Base-by-base conservation (phyloP, 176 grass and related monocot species). In the Coix lacrymajobi region DNA sequence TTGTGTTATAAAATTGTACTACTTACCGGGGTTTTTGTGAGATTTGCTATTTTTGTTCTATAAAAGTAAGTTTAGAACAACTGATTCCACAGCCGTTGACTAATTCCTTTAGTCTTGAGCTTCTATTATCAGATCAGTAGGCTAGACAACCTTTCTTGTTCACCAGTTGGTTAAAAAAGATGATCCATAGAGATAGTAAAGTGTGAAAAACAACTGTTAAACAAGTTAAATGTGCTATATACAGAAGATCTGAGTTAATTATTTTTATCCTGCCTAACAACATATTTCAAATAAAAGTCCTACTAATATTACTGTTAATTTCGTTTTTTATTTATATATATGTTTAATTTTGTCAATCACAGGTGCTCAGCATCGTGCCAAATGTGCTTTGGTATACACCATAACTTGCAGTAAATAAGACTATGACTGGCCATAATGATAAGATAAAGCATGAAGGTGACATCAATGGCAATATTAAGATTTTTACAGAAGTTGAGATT, bases 401-500 rank as follows among this genome's bases (percentile, higher is more conserved):
- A 14, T 1, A 56, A 20, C 20, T 52, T 69, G 4, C 13, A 69
- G 31, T 69, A 54, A 69, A 38, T 69, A 69, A 69, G 64, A 32
- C 22, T 61, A 20, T 82, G 39, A 60, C 7, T 44, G 51, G 19
- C n/a, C 51, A 61, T 31, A 29, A 62, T 33, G 51, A 33, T 22
- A 71, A 41, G 37, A 6, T 3, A 19, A 43, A 71, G 8, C 3
- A 28, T 16, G 6, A 39, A 71, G 33, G 32, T 24, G 25, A 25
- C 17, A 82, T 20, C 32, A 57, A 81, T 22, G 20, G 26, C 16
- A 19, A 46, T 19, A 45, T 73, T 32, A 82, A 31, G 38, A 24
- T 3, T 45, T 83, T 83, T 15, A 83, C 40, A 5, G 58, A 83
- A 65, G 22, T 43, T 4, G 81, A 83, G 13, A 75, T 83, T 14